Percentiles rank a stretch among this genome's conserved stretches.
Evolutionary conservation across 2,329 filamentous ascomycete species (phyloP).

Genomic region (Pezizomycotina sp.): DNA sequence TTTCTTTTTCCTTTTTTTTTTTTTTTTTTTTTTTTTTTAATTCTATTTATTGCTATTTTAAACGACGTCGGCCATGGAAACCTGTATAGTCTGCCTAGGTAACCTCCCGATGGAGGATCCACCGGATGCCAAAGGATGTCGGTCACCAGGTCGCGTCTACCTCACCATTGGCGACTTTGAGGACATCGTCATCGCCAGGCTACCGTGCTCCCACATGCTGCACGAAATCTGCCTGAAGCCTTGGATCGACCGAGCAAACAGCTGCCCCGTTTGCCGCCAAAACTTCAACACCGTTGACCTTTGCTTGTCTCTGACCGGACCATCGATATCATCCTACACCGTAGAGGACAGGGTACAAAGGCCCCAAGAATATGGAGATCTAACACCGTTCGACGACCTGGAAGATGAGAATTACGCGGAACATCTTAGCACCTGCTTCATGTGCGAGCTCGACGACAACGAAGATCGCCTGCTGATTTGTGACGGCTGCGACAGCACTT

Average conservation of each 20-base stretch:
- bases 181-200: conserved; percentile 27
- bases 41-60: conserved; percentile 12
- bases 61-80: conserved; percentile 16
- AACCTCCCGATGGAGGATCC: conserved; percentile 41
- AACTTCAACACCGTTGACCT: conserved; percentile 82
- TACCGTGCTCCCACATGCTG: conserved; percentile 65
- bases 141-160: conserved; percentile 33
- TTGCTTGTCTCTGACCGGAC: conserved; percentile 31
- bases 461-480: conserved; percentile 77
- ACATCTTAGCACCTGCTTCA: conserved; percentile 56
- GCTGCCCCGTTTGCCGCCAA: conserved; percentile 89
- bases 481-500: conserved; percentile 75
- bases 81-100: conserved; percentile 56
- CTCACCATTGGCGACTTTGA: conserved; percentile 27
- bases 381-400: conserved; percentile 57
- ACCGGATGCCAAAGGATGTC: conserved; percentile 32
- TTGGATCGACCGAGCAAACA: conserved; percentile 94
- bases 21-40: conserved; percentile 7
- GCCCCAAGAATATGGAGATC: conserved; percentile 65
- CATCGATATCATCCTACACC: conserved; percentile 38
- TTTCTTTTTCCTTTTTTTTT: conserved; percentile 10
- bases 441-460: conserved; percentile 67
- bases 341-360: conserved; percentile 78
- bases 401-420: conserved; percentile 43
- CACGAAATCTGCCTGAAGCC: conserved; percentile 85